A percentile compares a stretch with the other conserved stretches of the same genome.
Evolutionary conservation across 805 yeast genomes (phyloP).

Genomic region (Kodamaea kakaduensis): DNA sequence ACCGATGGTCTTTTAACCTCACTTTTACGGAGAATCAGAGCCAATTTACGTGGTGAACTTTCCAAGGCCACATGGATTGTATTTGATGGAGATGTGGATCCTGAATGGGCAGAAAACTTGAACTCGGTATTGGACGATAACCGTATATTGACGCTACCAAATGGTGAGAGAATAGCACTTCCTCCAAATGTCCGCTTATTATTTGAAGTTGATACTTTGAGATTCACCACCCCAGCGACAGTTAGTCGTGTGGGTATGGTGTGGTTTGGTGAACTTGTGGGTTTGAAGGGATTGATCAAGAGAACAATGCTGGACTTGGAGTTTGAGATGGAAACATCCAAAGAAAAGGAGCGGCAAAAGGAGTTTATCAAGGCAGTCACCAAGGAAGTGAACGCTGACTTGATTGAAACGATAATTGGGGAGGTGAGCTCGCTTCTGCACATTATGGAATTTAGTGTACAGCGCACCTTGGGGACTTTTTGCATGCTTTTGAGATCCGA

Average conservation of each 20-base stretch:
- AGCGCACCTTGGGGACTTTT: conserved; percentile 37
- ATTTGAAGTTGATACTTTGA: conserved; percentile 70
- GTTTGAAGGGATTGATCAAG: conserved; percentile 14
- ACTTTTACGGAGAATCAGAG: conserved; percentile 53
- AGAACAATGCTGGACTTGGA: conserved; percentile 18
- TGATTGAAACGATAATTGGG: not conserved
- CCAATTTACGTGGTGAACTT: conserved; percentile 57
- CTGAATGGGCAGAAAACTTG: conserved; percentile 87
- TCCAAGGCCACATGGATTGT: conserved; percentile 65
- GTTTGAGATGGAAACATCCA: not conserved
- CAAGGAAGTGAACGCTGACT: conserved; percentile 1
- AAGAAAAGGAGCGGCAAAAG: conserved; percentile 1
- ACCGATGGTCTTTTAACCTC: conserved; percentile 79
- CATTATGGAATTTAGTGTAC: conserved; percentile 46
- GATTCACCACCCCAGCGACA: conserved; percentile 83
- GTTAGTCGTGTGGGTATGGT: conserved; percentile 89
- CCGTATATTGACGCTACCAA: conserved; percentile 73
- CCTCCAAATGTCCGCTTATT: conserved; percentile 61
- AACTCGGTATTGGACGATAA: conserved; percentile 92
- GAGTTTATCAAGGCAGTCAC: conserved; percentile 2
- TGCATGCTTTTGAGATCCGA: conserved; percentile 37
- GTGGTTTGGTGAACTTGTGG: conserved; percentile 51
- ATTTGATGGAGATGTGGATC: conserved; percentile 92
- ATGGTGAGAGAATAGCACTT: conserved; percentile 76
- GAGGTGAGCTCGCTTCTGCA: conserved; percentile 36